A percentile compares a stretch with the other conserved stretches of the same genome.
These are phyloP conservation scores for Cercospora sp. DNA, from an alignment of 2,329 filamentous ascomycete genomes.

Conservation along the genomic window DNA sequence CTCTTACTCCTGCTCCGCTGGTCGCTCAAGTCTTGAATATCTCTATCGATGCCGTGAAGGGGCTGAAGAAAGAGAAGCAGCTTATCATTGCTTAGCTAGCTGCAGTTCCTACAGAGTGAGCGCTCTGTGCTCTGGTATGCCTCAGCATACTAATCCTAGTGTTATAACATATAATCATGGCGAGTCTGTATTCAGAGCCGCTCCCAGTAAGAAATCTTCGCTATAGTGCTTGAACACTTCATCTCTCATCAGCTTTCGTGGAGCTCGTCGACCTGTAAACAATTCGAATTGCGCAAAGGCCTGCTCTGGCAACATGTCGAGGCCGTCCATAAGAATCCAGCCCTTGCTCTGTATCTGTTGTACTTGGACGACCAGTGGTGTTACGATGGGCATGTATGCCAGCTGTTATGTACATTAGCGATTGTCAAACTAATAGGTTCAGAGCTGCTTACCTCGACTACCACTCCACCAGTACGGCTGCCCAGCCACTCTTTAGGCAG, in stretches of 20 bases:
- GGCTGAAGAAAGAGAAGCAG: conserved; percentile 29
- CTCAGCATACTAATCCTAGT: background rate
- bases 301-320: conserved; percentile 75
- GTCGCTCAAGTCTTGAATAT: conserved; percentile 41
- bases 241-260: conserved; percentile 68
- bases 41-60: conserved; percentile 11
- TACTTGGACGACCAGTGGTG: conserved; percentile 69
- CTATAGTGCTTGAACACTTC: conserved; percentile 52
- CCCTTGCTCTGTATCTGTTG: conserved; percentile 59
- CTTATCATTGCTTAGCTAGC: conserved; percentile 19
- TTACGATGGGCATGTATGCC: conserved; percentile 72
- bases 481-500: conserved; percentile 69
- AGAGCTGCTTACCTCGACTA: conserved; percentile 59
- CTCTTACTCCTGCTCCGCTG: conserved; percentile 63
- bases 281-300: conserved; percentile 80
- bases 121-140: background rate
- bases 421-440: background rate
- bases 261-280: conserved; percentile 72
- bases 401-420: conserved; percentile 30
- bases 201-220: conserved; percentile 29
- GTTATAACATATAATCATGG: conserved; percentile 7
- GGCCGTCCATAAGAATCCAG: conserved; percentile 74
- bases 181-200: conserved; percentile 27
- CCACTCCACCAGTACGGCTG: conserved; percentile 72
- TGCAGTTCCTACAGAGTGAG: background rate